These are phyloP conservation scores for Hirschfeldia incana DNA, from an alignment of 345 rosid species.

Conservation along the genomic window DNA sequence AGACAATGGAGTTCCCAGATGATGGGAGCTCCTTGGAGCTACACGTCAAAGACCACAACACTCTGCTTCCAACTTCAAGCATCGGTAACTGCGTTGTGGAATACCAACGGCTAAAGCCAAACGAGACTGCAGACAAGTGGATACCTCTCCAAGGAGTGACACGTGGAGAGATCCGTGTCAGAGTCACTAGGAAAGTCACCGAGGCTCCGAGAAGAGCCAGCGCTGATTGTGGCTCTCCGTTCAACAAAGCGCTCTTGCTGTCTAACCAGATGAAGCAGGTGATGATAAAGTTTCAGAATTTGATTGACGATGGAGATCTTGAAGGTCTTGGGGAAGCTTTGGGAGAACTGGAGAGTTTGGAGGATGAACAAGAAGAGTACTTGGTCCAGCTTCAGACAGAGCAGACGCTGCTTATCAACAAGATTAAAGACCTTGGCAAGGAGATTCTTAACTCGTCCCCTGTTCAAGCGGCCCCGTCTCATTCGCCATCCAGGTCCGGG, in stretches of 20 bases:
- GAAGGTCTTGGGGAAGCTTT: slow-evolving; percentile 62
- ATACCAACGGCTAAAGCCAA: slow-evolving; percentile 80
- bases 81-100: slow-evolving; percentile 88
- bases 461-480: slow-evolving; percentile 20
- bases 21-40: slow-evolving; percentile 74
- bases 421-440: slow-evolving; percentile 89
- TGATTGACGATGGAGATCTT: slow-evolving; percentile 58
- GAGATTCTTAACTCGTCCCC: slow-evolving; percentile 70
- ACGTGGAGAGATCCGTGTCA: slow-evolving; percentile 80
- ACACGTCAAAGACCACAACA: slow-evolving; percentile 86
- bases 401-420: slow-evolving; percentile 72
- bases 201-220: slow-evolving; percentile 54
- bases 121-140: slow-evolving; percentile 86
- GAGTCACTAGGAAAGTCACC: slow-evolving; percentile 70
- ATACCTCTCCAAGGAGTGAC: slow-evolving; percentile 96
- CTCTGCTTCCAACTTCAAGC: slow-evolving; percentile 76
- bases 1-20: slow-evolving; percentile 87
- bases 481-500: slow-evolving; percentile 23
- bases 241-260: slow-evolving; percentile 51
- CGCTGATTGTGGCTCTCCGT: slow-evolving; percentile 56
- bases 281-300: slow-evolving; percentile 59
- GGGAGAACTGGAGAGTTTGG: slow-evolving; percentile 73
- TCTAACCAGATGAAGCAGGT: slow-evolving; percentile 61
- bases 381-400: slow-evolving; percentile 83
- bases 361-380: slow-evolving; percentile 77